Evolutionary conservation across 1,284 basidiomycete species (phyloP), one percentile per base, ranked within the genome.

Genomic region (Boletus holoroseus): DNA sequence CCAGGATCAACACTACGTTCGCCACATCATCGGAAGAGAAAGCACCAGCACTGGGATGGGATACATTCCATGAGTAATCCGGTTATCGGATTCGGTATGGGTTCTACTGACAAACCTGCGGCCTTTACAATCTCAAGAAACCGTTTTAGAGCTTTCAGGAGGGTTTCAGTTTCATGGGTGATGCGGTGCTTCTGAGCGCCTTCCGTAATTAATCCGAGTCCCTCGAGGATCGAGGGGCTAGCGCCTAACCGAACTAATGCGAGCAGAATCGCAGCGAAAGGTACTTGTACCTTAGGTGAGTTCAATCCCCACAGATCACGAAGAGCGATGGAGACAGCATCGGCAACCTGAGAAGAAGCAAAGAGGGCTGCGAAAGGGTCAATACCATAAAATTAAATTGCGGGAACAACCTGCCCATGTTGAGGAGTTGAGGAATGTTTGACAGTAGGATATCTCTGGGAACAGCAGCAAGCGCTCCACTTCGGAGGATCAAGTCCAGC

Each of bases 1-100:
- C 53, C 40, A 88, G 58, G 1, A 71, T 63, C 39, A 80, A 56
- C 7, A 82, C 58, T n/a, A 80, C 61, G 48, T 78, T 72, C 3
- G 77, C 71, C 3, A 77, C 62, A n/a, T 82, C 79, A 15, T 68
- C 60, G 7, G 53, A 49, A 22, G 56, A 55, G n/a, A 76, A 59
- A 31, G 66, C 64, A 41, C 64, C 54, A 35, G 66, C 64, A 28
- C 77, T 79, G 46, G 6, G 11, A 27, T 12, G 5, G 4, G 9
- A 30, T 13, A 5, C 5, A 32, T 48, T 51, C 18, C 54, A 45
- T 59, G 16, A 60, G 49, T 13, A 47, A 27, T 31, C 16, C 34
- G 24, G 20, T 40, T 7, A 28, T 51, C 9, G 3, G 16, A 48
- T 46, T 15, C 2, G 47, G 5, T 2, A 24, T 22, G 15, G 38